phyloP scores from a whole-genome alignment of 345 rosid species.

The Aquilaria sinensis region DNA sequence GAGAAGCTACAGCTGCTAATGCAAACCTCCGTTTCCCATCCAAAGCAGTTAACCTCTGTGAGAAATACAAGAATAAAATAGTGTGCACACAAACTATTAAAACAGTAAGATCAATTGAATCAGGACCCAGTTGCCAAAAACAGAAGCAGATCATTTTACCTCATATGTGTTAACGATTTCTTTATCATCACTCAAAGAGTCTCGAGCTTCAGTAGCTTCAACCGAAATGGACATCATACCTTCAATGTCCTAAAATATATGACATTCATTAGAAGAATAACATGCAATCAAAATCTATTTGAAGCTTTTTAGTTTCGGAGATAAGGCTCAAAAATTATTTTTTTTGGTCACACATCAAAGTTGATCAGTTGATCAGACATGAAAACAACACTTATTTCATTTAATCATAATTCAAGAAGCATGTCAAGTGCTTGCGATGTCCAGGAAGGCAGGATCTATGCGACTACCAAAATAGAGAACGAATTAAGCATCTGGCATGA shows the following conservation, averaged over 20 bases:
- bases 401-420: too few species aligned
- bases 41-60: slow-evolving; percentile 84
- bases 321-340: too few species aligned
- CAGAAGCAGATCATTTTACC: slow-evolving; percentile 31
- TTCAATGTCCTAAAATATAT: slow-evolving; percentile 59
- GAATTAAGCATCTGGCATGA: too few species aligned
- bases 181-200: slow-evolving; percentile 83
- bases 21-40: slow-evolving; percentile 97
- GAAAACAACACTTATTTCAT: too few species aligned
- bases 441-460: too few species aligned
- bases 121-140: too few species aligned
- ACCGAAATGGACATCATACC: slow-evolving; percentile 99
- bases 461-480: too few species aligned
- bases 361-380: too few species aligned
- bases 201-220: slow-evolving; percentile 85
- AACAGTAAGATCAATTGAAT: background rate
- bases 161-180: slow-evolving; percentile 87
- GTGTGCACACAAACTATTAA: slow-evolving; percentile 1
- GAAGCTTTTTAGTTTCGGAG: background rate
- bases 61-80: slow-evolving; percentile 6
- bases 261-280: slow-evolving; percentile 2
- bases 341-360: too few species aligned
- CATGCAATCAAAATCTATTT: slow-evolving; percentile 3
- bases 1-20: slow-evolving; percentile 77
- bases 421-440: too few species aligned